Conservation (phyloP, 192 early-diverging fungal species). For the Coemansia reversa region DNA sequence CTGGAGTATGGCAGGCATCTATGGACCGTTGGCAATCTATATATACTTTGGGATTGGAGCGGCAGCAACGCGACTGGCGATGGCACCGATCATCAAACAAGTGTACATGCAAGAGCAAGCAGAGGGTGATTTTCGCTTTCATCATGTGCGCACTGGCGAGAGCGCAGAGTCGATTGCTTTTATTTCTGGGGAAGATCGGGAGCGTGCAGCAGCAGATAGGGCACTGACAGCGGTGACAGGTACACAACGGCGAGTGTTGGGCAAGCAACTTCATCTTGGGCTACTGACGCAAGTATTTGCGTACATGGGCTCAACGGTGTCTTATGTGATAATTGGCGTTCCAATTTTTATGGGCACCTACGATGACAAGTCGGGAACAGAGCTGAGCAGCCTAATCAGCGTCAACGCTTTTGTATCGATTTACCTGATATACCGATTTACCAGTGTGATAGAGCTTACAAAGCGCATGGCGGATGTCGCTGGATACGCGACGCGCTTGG, state of each 20-base stretch:
- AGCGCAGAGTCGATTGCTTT: slow-evolving; percentile 82
- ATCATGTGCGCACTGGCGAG: slow-evolving; percentile 69
- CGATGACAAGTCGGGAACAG: slow-evolving; percentile 63
- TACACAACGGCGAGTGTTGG: slow-evolving; percentile 60
- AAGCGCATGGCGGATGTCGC: slow-evolving; percentile 72
- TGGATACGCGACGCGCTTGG: slow-evolving; percentile 81
- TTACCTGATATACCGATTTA: slow-evolving; percentile 81
- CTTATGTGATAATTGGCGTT: slow-evolving; percentile 77
- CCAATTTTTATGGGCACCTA: slow-evolving; percentile 81
- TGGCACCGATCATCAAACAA: slow-evolving; percentile 72
- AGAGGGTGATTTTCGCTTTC: slow-evolving; percentile 81
- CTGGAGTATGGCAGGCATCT: slow-evolving; percentile 62
- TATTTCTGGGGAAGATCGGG: slow-evolving; percentile 69
- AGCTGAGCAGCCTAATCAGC: slow-evolving; percentile 77
- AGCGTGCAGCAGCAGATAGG: slow-evolving; percentile 56
- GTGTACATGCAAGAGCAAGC: slow-evolving; percentile 73
- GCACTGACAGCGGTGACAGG: slow-evolving; percentile 58
- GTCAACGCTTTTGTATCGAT: slow-evolving; percentile 80
- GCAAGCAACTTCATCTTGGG: slow-evolving; percentile 50
- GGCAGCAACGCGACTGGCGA: slow-evolving; percentile 59
- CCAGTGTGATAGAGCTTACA: slow-evolving; percentile 66
- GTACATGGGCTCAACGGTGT: slow-evolving; percentile 78
- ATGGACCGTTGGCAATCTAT: slow-evolving; percentile 73
- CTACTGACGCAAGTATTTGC: slow-evolving; percentile 61
- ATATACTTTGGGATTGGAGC: slow-evolving; percentile 68